These are phyloP conservation scores for Blepharisma undulans DNA, from an alignment of 169 alveolate genomes.

Conservation along the genomic window DNA sequence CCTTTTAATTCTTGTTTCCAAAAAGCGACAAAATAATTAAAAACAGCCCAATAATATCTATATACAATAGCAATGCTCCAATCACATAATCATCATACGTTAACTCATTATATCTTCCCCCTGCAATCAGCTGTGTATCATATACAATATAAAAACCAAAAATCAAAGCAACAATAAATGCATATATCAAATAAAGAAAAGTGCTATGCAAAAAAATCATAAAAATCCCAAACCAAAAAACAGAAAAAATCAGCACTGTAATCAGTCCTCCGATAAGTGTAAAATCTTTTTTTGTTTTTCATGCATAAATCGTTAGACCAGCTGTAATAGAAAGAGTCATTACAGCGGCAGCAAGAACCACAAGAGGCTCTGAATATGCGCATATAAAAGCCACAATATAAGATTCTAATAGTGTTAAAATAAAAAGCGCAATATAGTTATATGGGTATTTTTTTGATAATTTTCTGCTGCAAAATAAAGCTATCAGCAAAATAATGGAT, in stretches of 20 bases:
- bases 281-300: constrained; percentile 14
- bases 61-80: constrained; percentile 1
- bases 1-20: neutral
- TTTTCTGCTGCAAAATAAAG: constrained; percentile 2
- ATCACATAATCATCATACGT: constrained; percentile 39
- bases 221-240: neutral
- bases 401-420: constrained; percentile 8
- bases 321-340: constrained; percentile 24
- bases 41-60: constrained; percentile 14
- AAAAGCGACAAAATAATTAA: constrained; percentile 44
- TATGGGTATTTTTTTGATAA: constrained; percentile 25
- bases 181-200: constrained; percentile 36
- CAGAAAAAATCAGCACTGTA: neutral
- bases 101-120: constrained; percentile 73
- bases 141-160: constrained; percentile 71
- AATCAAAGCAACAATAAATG: constrained; percentile 60
- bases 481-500: constrained; percentile 5
- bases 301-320: constrained; percentile 26
- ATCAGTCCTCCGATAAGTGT: constrained; percentile 16
- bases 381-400: constrained; percentile 24
- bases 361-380: constrained; percentile 1
- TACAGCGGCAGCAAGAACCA: constrained; percentile 12
- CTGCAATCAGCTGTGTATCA: constrained; percentile 84
- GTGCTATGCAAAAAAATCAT: neutral
- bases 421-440: constrained; percentile 22